Evolutionary conservation across 2,329 filamentous ascomycete species (phyloP).

Genomic region (Trichophyton verrucosum): DNA sequence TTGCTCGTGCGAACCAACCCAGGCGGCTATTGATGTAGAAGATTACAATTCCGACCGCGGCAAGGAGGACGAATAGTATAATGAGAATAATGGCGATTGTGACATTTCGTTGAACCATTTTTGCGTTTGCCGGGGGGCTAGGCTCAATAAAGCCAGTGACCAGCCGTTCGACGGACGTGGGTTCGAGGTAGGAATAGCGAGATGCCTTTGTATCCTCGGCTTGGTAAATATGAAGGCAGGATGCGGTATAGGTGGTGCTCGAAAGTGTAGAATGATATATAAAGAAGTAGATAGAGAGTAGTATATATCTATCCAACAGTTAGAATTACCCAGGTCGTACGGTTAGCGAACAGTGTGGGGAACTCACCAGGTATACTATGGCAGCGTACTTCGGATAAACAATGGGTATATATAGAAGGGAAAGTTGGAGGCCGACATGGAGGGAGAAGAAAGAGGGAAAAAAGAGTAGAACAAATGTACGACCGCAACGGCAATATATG

Average conservation of each 20-base stretch:
- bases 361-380: background rate
- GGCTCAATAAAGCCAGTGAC: no score
- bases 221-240: background rate
- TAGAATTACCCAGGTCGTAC: background rate
- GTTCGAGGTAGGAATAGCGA: background rate
- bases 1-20: background rate
- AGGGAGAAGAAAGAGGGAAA: background rate
- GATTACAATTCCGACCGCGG: slow-evolving; percentile 28
- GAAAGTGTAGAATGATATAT: background rate
- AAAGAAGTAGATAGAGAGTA: background rate
- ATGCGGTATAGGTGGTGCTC: background rate
- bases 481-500: background rate
- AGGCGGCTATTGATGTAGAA: slow-evolving; percentile 21
- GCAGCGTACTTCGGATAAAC: background rate
- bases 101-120: slow-evolving; percentile 35
- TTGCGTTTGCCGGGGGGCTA: slow-evolving; percentile 5
- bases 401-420: background rate
- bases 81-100: slow-evolving; percentile 41
- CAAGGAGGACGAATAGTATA: slow-evolving; percentile 36
- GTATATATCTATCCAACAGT: background rate
- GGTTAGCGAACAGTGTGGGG: background rate
- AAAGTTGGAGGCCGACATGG: background rate
- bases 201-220: background rate
- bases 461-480: background rate
- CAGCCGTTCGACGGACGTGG: background rate